These are phyloP conservation scores for Trichoderma sp. DNA, from an alignment of 2,329 filamentous ascomycete species.

Conservation along the genomic window DNA sequence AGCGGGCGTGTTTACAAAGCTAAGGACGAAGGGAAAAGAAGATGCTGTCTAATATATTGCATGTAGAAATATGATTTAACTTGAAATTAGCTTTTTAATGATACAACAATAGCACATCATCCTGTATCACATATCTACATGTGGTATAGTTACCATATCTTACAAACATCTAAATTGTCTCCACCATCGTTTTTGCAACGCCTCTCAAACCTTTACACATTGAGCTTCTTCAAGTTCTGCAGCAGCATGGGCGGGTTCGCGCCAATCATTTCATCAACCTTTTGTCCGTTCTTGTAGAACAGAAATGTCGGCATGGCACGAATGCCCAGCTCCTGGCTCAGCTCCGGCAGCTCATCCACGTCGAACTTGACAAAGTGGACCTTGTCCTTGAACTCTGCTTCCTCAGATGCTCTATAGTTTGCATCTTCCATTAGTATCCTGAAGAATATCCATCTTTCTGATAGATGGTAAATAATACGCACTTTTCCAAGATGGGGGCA, in stretches of 20 bases:
- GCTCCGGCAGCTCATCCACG: slow-evolving; percentile 76
- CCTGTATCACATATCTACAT: not conserved
- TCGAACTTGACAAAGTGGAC: slow-evolving; percentile 86
- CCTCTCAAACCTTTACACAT: not conserved
- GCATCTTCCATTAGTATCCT: not conserved
- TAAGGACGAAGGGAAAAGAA: too few species aligned
- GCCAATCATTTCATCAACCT: slow-evolving; percentile 73
- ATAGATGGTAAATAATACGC: not conserved
- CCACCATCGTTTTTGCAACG: not conserved
- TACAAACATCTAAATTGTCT: not conserved
- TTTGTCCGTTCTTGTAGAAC: slow-evolving; percentile 78
- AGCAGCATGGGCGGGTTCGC: slow-evolving; percentile 73
- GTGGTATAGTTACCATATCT: not conserved
- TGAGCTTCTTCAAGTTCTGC: slow-evolving; percentile 30
- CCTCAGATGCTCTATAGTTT: slow-evolving; percentile 35
- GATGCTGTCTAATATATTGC: too few species aligned
- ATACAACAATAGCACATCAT: not conserved
- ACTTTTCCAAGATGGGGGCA: slow-evolving; percentile 65
- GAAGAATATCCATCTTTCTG: not conserved
- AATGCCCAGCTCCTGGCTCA: slow-evolving; percentile 76
- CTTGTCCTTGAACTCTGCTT: slow-evolving; percentile 58
- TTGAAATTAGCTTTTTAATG: not conserved
- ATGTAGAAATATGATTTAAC: too few species aligned
- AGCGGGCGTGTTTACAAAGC: too few species aligned
- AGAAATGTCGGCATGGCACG: slow-evolving; percentile 92